Percentiles rank a stretch among this genome's conserved stretches.
phyloP scores from a whole-genome alignment of 2,329 filamentous ascomycete species.

The Cryphonectria parasitica region DNA sequence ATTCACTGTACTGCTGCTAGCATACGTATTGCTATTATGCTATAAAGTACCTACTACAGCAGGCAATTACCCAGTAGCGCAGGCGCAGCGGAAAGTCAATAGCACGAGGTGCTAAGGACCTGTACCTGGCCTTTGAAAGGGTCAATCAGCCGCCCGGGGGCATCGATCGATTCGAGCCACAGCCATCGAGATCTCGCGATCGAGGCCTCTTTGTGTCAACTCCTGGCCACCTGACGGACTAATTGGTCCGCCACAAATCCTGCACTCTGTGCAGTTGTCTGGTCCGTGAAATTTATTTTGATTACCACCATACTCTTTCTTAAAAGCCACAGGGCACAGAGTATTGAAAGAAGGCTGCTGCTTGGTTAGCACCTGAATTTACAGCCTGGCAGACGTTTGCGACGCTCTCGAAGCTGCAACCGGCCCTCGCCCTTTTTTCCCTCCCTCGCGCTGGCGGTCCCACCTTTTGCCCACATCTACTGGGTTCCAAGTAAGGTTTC shows the following conservation, averaged over 20 bases:
- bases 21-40: background rate
- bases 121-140: background rate
- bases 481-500: background rate
- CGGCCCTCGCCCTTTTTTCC: slow-evolving; percentile 3
- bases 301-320: background rate
- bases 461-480: slow-evolving; percentile 1
- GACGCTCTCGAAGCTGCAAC: background rate
- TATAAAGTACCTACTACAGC: background rate
- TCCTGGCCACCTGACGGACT: slow-evolving; percentile 3
- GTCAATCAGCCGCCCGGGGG: background rate
- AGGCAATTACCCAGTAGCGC: slow-evolving; percentile 1
- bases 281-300: background rate
- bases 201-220: background rate
- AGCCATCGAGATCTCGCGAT: slow-evolving; percentile 12
- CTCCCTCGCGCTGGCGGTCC: background rate
- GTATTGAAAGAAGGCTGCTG: background rate
- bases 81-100: background rate
- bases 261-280: background rate
- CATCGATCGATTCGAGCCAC: slow-evolving; percentile 1
- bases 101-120: background rate
- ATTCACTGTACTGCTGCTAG: background rate
- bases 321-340: background rate
- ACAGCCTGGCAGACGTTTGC: background rate
- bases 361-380: background rate
- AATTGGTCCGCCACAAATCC: slow-evolving; percentile 6